A percentile compares a stretch with the other conserved stretches of the same genome.
Conservation (phyloP, 257 asterid genomes). For the Gentiana macrophylla region DNA sequence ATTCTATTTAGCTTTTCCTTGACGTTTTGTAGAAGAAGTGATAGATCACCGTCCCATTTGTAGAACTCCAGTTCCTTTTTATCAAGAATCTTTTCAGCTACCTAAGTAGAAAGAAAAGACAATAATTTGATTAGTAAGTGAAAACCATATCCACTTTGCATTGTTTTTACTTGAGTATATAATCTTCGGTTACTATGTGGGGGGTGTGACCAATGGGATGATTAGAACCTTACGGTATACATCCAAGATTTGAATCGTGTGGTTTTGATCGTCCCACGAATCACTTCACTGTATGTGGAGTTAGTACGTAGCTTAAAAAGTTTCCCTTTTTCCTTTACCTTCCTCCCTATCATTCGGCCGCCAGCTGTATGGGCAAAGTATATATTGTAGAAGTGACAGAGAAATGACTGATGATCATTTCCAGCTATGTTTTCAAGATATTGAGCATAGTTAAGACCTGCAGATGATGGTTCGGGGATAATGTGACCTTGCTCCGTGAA, state of each 20-base stretch:
- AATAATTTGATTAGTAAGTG: background rate
- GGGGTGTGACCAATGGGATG: no score
- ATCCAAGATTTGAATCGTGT: no score
- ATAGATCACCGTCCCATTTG: slow-evolving; percentile 83
- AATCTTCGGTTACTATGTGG: no score
- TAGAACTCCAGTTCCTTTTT: slow-evolving; percentile 84
- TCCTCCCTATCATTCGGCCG: slow-evolving; percentile 94
- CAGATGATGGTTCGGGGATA: slow-evolving; percentile 75
- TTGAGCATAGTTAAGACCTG: slow-evolving; percentile 54
- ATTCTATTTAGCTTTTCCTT: slow-evolving; percentile 71
- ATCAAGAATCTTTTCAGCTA: slow-evolving; percentile 56
- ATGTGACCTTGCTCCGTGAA: slow-evolving; percentile 63
- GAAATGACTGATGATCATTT: slow-evolving; percentile 76
- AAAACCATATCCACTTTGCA: background rate
- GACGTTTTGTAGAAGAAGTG: slow-evolving; percentile 75
- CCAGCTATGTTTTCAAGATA: slow-evolving; percentile 64
- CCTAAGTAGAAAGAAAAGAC: slow-evolving; percentile 27
- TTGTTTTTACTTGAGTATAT: background rate
- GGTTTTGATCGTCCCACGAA: no score
- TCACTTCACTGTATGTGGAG: no score
- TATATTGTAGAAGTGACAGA: slow-evolving; percentile 90
- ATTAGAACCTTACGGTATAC: no score
- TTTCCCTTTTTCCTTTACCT: slow-evolving; percentile 28
- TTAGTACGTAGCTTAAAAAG: no score
- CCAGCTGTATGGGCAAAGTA: slow-evolving; percentile 98